A percentile compares a stretch with the other conserved stretches of the same genome.
Conservation (phyloP, 768 basidiomycete genomes). For the Naematelia aurantialba region DNA sequence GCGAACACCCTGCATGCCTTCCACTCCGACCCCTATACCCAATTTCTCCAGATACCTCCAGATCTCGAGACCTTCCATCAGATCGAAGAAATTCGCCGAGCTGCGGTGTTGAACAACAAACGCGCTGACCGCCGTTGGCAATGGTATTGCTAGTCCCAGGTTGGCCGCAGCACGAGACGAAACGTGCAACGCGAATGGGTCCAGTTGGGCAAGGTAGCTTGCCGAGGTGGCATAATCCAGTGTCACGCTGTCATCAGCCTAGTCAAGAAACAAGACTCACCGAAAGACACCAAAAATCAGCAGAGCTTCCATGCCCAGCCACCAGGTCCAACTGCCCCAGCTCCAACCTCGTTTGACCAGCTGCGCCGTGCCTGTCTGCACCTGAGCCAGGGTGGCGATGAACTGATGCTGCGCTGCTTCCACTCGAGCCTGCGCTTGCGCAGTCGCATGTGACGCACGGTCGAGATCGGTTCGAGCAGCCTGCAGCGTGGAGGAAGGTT, state of each 20-base stretch:
- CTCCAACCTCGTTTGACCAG: constrained; percentile 21
- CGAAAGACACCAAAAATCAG: constrained; percentile 41
- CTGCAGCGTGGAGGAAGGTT: constrained; percentile 7
- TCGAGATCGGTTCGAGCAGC: constrained; percentile 15
- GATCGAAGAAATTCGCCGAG: constrained; percentile 38
- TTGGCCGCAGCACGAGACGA: neutral
- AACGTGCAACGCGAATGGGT: constrained; percentile 18
- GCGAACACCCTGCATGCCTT: constrained; percentile 7
- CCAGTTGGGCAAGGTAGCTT: constrained; percentile 16
- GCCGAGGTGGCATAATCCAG: constrained; percentile 37
- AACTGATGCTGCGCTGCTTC: constrained; percentile 28
- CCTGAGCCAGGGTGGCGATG: constrained; percentile 24
- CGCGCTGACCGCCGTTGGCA: constrained; percentile 17
- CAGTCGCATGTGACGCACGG: constrained; percentile 11
- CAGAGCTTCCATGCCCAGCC: constrained; percentile 31
- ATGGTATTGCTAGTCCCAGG: constrained; percentile 15
- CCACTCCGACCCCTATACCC: constrained; percentile 5
- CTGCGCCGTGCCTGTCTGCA: neutral
- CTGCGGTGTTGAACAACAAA: constrained; percentile 24
- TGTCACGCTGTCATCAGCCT: constrained; percentile 24
- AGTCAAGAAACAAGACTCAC: constrained; percentile 16
- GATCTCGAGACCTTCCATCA: constrained; percentile 30
- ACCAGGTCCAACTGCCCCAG: constrained; percentile 40
- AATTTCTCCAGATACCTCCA: constrained; percentile 13
- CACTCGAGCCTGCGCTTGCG: constrained; percentile 11